Conservation (phyloP, 1,284 basidiomycete genomes). For the Gymnopus androsaceus region DNA sequence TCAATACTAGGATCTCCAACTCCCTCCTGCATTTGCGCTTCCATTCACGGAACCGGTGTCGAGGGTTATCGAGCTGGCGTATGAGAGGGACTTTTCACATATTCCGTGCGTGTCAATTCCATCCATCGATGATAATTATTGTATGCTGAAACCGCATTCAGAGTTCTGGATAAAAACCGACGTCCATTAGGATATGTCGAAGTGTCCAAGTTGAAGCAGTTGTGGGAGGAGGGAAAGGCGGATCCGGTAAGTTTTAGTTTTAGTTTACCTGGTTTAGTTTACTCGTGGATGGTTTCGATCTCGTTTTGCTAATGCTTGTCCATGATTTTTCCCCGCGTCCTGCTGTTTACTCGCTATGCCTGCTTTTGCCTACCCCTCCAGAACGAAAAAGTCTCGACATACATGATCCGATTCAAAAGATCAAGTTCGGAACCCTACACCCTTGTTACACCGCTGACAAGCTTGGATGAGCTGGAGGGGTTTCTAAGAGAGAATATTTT, state of each 20-base stretch:
- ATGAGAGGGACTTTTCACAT: conserved; percentile 89
- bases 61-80: conserved; percentile 80
- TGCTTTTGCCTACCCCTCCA: conserved; percentile 27
- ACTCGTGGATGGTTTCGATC: too few relatives aligned
- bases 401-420: conserved; percentile 80
- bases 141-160: conserved; percentile 31
- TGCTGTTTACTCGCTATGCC: neutral
- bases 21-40: conserved; percentile 87
- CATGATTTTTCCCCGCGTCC: neutral
- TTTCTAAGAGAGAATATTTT: conserved; percentile 76
- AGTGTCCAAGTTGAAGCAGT: conserved; percentile 69
- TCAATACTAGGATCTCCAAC: conserved; percentile 75
- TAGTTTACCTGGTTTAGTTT: too few relatives aligned
- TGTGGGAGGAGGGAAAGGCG: conserved; percentile 75
- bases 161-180: conserved; percentile 72
- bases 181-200: conserved; percentile 84
- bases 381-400: conserved; percentile 64
- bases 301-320: neutral
- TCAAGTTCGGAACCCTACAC: conserved; percentile 70
- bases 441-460: conserved; percentile 77
- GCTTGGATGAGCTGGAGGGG: conserved; percentile 73
- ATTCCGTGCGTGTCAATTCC: conserved; percentile 62
- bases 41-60: conserved; percentile 70
- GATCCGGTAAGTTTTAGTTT: conserved; percentile 44
- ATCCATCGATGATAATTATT: neutral